These are phyloP conservation scores for Tulasnella sp. DNA, from an alignment of 768 basidiomycete species.

Conservation along the genomic window DNA sequence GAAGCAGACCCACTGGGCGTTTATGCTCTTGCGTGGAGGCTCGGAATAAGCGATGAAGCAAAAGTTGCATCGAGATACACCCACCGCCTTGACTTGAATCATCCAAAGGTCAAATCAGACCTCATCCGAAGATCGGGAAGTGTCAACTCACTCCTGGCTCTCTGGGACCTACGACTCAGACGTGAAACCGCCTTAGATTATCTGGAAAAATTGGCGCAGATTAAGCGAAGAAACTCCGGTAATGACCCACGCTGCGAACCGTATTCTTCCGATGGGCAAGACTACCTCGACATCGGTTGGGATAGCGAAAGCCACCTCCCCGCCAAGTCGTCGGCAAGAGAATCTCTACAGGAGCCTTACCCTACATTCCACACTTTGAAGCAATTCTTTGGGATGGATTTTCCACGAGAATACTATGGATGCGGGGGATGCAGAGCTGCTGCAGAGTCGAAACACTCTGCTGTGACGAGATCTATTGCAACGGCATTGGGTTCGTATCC, in stretches of 20 bases:
- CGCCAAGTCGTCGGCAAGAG: not conserved
- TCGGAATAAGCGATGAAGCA: not conserved
- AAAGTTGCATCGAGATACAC: not conserved
- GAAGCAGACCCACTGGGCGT: not conserved
- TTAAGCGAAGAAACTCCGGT: not conserved
- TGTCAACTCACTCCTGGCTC: not conserved
- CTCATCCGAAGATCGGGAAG: not conserved
- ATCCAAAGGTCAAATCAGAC: not conserved
- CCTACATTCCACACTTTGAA: not conserved
- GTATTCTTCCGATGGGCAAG: not conserved
- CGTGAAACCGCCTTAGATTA: not conserved
- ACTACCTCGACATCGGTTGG: not conserved
- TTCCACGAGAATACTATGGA: not conserved
- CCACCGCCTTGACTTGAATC: not conserved
- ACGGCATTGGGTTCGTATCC: not conserved
- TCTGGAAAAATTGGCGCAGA: not conserved
- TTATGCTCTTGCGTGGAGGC: not conserved
- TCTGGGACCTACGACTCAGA: slow-evolving; percentile 4
- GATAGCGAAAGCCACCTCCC: no score
- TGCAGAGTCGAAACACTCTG: not conserved
- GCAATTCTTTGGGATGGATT: not conserved
- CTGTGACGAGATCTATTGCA: not conserved
- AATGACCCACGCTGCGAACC: not conserved
- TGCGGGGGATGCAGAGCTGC: not conserved
- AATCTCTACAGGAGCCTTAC: not conserved